These are phyloP conservation scores for Thielaviopsis musarum DNA, from an alignment of 2,329 filamentous ascomycete species.

Conservation along the genomic window DNA sequence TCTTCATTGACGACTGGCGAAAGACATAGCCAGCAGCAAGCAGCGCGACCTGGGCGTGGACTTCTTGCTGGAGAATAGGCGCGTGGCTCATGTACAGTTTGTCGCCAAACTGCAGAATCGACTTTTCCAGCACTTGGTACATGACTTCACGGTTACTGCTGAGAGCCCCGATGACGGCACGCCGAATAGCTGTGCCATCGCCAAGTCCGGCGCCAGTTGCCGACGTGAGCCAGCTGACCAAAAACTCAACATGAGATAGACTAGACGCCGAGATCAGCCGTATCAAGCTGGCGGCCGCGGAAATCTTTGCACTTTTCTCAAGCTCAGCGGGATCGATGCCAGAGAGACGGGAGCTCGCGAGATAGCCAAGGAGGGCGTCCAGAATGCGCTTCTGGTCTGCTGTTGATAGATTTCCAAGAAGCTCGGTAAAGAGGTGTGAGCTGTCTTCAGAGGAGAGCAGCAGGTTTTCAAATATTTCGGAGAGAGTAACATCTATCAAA, in stretches of 20 bases:
- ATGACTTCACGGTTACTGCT: constrained; percentile 34
- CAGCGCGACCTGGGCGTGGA: constrained; percentile 62
- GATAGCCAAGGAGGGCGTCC: constrained; percentile 20
- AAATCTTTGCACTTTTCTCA: constrained; percentile 21
- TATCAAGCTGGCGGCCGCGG: constrained; percentile 42
- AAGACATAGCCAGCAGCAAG: constrained; percentile 62
- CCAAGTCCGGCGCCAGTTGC: constrained; percentile 49
- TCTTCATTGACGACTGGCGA: constrained; percentile 44
- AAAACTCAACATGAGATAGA: constrained; percentile 30
- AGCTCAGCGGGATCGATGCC: constrained; percentile 19
- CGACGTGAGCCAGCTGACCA: constrained; percentile 48
- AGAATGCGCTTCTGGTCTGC: constrained; percentile 16
- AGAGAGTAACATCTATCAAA: constrained; percentile 4
- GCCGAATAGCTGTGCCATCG: constrained; percentile 45
- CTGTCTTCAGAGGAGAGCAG: constrained; percentile 19
- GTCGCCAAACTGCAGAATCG: constrained; percentile 62
- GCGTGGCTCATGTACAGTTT: constrained; percentile 74
- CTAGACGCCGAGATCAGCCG: constrained; percentile 30
- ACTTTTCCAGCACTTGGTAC: constrained; percentile 45
- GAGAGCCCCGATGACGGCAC: constrained; percentile 45
- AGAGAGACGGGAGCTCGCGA: constrained; percentile 30
- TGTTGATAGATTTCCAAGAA: constrained; percentile 12
- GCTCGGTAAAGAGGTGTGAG: constrained; percentile 16
- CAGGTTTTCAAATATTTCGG: constrained; percentile 21
- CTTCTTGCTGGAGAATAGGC: constrained; percentile 77